A percentile compares a stretch with the other conserved stretches of the same genome.
Conservation (phyloP, 352 stramenopile genomes). For the Achlya hypogyna region DNA sequence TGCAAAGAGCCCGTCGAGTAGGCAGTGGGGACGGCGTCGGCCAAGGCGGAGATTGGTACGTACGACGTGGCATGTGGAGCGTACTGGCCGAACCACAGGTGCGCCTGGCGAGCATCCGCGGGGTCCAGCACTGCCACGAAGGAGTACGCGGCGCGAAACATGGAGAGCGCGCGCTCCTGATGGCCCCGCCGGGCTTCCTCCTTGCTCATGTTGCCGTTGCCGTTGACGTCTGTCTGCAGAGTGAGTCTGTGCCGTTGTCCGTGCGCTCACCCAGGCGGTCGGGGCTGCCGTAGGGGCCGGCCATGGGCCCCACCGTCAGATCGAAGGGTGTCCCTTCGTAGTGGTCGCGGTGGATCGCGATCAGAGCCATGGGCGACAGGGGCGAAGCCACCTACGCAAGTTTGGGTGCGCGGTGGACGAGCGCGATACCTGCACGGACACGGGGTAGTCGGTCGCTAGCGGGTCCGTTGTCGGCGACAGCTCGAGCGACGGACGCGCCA, state of each 20-base stretch:
- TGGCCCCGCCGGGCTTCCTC: constrained; percentile 42
- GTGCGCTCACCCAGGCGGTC: constrained; percentile 76
- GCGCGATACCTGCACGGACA: constrained; percentile 52
- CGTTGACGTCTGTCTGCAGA: constrained; percentile 28
- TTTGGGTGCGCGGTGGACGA: background rate
- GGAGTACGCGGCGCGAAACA: constrained; percentile 89
- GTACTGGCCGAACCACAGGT: constrained; percentile 87
- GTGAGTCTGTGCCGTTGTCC: constrained; percentile 17
- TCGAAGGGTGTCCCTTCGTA: constrained; percentile 90
- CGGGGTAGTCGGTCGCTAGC: constrained; percentile 76
- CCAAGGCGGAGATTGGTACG: constrained; percentile 79
- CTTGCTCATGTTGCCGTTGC: constrained; percentile 35
- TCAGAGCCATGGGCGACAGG: constrained; percentile 78
- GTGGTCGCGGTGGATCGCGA: constrained; percentile 88
- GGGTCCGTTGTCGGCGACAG: constrained; percentile 69
- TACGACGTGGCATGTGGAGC: constrained; percentile 82
- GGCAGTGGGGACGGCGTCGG: constrained; percentile 36
- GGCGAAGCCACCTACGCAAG: constrained; percentile 20
- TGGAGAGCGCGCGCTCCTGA: constrained; percentile 89
- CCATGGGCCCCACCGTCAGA: constrained; percentile 64
- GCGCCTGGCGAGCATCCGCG: constrained; percentile 45
- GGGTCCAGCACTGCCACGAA: constrained; percentile 66
- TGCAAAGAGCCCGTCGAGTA: constrained; percentile 53
- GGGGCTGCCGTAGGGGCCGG: constrained; percentile 85
- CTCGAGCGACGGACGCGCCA: constrained; percentile 57